Base-by-base conservation (phyloP, 192 early-diverging fungal genomes). In the Entrophospora sp. region DNA sequence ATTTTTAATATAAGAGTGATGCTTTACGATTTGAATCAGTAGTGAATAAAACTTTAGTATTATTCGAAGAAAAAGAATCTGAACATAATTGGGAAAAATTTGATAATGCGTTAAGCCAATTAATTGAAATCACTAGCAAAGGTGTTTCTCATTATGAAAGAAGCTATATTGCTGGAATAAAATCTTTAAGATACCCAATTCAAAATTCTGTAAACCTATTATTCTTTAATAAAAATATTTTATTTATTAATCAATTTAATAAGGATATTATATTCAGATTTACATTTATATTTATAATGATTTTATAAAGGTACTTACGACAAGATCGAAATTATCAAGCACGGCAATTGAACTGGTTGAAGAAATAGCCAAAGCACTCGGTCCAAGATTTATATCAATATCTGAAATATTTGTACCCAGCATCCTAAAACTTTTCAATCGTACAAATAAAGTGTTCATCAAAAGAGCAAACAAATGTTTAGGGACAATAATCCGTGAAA, bases 361-460 rank as follows among this genome's bases (percentile, higher is more conserved):
- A 65, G 78, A 79, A 37, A 61, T 91, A 44, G 77, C 85, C n/a
- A 75, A 75, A 42, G 48, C 69, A 16, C 78, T 89, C 69, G 78
- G 83, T 42, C 77, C 78, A 31, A 78, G 82, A 25, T 89, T 89
- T 70, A 77, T 83, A 37, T 56, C 72, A 5, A 64, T 88, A 5
- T 53, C 73, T 16, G 91, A 93, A 28, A 44, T 80, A 44, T 77
- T 91, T 51, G 74, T 85, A 10, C 77, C 81, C 2, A 57, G 85
- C 0, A 66, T 87, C 0, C 64, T 93, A 56, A 82, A 80, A 45
- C 77, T 87, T 18, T 87, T 83, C 65, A 77, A 75, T 9, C 84
- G 87, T 16, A 81, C 87, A n/a, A 91, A 90, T 76, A 87, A 87
- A 65, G 82, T 91, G 27, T 83, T 86, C 74, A 81, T 87, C 32